These are phyloP conservation scores for Cladosporium sp. DNA, from an alignment of 2,329 filamentous ascomycete genomes.

Conservation along the genomic window DNA sequence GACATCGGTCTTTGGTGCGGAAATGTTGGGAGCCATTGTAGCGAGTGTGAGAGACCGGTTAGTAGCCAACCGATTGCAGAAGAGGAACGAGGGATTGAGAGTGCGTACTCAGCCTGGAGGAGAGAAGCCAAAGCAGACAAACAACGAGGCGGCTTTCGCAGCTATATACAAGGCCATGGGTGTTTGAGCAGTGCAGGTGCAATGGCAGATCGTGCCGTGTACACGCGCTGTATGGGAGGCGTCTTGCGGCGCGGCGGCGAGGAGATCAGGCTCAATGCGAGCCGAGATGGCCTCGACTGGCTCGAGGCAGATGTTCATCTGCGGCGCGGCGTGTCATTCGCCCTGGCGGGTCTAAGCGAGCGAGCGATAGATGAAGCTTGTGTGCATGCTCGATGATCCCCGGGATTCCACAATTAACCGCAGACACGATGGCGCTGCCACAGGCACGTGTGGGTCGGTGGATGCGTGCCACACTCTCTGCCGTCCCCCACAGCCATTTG, in stretches of 20 bases:
- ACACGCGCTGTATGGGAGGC: conserved; percentile 1
- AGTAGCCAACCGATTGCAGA: neutral
- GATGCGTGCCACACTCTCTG: neutral
- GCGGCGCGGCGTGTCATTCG: conserved; percentile 5
- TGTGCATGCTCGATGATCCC: neutral
- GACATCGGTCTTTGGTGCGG: conserved; percentile 12
- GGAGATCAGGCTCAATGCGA: conserved; percentile 13
- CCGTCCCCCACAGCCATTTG: neutral
- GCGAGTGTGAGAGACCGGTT: conserved; percentile 6
- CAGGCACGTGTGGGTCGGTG: too few species aligned
- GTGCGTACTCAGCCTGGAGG: conserved; percentile 6
- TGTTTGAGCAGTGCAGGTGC: neutral
- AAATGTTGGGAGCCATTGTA: conserved; percentile 10
- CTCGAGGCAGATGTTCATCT: neutral
- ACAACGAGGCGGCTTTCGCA: neutral
- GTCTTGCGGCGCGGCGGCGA: neutral
- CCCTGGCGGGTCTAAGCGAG: conserved; percentile 7
- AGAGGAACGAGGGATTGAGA: conserved; percentile 8
- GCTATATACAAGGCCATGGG: conserved; percentile 5
- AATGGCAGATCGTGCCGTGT: conserved; percentile 2
- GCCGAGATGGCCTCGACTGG: conserved; percentile 12
- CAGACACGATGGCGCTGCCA: conserved; percentile 1
- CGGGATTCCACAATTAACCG: conserved; percentile 10
- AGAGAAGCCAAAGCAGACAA: neutral
- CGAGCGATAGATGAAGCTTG: conserved; percentile 6